Conservation (phyloP, 768 basidiomycete species). For the Pisolithus albus region DNA sequence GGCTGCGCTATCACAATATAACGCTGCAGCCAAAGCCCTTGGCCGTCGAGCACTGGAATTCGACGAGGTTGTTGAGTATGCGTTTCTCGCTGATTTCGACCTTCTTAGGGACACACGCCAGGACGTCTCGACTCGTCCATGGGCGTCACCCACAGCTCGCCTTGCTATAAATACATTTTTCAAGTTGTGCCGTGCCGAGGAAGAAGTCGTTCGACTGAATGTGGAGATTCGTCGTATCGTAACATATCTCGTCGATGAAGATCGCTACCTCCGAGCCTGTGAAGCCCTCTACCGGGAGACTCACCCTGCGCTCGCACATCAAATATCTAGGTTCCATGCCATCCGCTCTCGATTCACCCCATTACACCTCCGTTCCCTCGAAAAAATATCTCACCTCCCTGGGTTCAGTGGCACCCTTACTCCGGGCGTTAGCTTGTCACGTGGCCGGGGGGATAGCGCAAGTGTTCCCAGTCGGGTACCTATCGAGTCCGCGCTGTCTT, state of each 20-base stretch:
- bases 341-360: too few species aligned
- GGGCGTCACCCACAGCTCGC: conserved; percentile 11
- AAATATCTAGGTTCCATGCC: too few species aligned
- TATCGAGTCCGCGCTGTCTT: too few species aligned
- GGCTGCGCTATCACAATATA: conserved; percentile 8
- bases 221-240: background rate
- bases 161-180: background rate
- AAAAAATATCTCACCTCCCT: too few species aligned
- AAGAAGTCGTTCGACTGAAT: background rate
- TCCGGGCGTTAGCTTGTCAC: too few species aligned
- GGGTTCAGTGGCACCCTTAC: too few species aligned
- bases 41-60: conserved; percentile 4
- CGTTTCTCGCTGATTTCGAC: conserved; percentile 8
- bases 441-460: too few species aligned
- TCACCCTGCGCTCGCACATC: too few species aligned
- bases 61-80: conserved; percentile 11
- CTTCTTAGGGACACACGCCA: conserved; percentile 1
- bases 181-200: background rate
- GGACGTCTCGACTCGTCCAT: conserved; percentile 6
- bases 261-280: background rate
- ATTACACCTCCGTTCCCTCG: too few species aligned
- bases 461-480: too few species aligned
- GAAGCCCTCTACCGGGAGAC: too few species aligned
- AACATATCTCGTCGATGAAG: background rate
- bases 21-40: background rate